Percentiles rank a stretch among this genome's conserved stretches.
Conservation (phyloP, 192 early-diverging fungal species). For the Rhizophagus clarus region DNA sequence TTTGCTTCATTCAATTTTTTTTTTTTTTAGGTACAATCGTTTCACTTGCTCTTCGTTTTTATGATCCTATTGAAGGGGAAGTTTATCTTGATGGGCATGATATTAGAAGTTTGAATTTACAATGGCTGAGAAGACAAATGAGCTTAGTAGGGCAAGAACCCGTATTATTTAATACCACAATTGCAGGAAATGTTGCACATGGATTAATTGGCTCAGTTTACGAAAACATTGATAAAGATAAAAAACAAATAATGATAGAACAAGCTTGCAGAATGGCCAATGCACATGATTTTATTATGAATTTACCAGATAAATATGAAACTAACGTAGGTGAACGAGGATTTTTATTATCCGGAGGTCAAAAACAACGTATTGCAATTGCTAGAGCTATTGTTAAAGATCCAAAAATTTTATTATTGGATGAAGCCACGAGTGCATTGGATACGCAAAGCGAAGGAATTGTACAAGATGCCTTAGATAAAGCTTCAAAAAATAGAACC, state of each 20-base stretch:
- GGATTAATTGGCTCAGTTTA: slow-evolving; percentile 21
- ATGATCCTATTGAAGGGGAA: slow-evolving; percentile 50
- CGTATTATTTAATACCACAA: slow-evolving; percentile 59
- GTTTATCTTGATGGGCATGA: slow-evolving; percentile 64
- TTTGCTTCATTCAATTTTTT: background rate
- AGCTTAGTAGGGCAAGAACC: slow-evolving; percentile 78
- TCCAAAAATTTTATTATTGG: slow-evolving; percentile 83
- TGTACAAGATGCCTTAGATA: slow-evolving; percentile 80
- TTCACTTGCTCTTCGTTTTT: slow-evolving; percentile 45
- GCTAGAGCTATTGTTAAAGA: slow-evolving; percentile 90
- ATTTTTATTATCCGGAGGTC: slow-evolving; percentile 84
- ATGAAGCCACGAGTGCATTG: slow-evolving; percentile 89
- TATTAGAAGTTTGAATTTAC: slow-evolving; percentile 62
- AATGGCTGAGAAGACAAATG: slow-evolving; percentile 64
- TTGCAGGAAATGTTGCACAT: slow-evolving; percentile 40
- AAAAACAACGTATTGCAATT: slow-evolving; percentile 97
- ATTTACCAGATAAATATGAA: slow-evolving; percentile 79
- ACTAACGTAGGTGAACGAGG: slow-evolving; percentile 88
- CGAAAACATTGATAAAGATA: slow-evolving; percentile 5
- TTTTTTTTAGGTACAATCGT: slow-evolving; percentile 38
- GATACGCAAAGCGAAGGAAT: slow-evolving; percentile 77
- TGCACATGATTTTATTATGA: slow-evolving; percentile 74
- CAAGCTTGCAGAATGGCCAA: slow-evolving; percentile 69
- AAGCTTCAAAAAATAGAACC: slow-evolving; percentile 68
- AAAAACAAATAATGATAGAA: slow-evolving; percentile 42